Base-by-base conservation (phyloP, 2,329 filamentous ascomycete genomes). In the Periglandula ipomoeae region DNA sequence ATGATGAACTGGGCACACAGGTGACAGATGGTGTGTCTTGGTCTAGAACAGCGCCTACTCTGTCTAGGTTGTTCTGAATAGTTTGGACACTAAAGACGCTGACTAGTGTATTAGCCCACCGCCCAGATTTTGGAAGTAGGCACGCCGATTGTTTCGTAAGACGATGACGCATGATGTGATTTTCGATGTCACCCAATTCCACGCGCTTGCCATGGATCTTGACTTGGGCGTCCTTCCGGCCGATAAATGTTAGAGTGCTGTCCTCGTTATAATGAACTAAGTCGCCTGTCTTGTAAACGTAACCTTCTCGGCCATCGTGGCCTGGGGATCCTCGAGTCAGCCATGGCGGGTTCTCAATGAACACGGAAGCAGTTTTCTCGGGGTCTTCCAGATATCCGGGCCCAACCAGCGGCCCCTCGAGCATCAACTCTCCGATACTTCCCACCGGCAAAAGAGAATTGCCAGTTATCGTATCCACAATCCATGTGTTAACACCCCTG, bases 141-240 rank as follows among this genome's bases (percentile, higher is more conserved):
- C 46, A 41, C 4, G 46, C 46, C n/a, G 46, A 42, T 43, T 48
- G 46, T 15, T 32, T 26, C 15, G 39, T 43, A 3, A 27, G 35
- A 27, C 15, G 39, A 23, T 48, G 32, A 15, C 47, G 46, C 39
- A 30, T 27, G 43, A 52, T 47, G 32, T 53, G 49, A 45, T 51
- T 50, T 46, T 53, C 51, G 30, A 53, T 45, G 19, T 53, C 51
- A 6, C 51, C 50, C 27, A 53, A 35, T 27, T 53, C 51, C 5
- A 76, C 64, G 47, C 74, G 59, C 49, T 70, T 78, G 41, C 79
- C 79, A 23, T 70, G 67, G 10, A 79, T 59, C 56, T 80, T 80
- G 27, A 79, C 65, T 57, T 79, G 75, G 0, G 67, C 66, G 55
- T 79, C 76, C 53, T 73, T 74, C 34, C 76, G 65, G 41, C 74